Evolutionary conservation across 768 basidiomycete genomes (phyloP).

Genomic region (Phylloporus rhodoxanthus): DNA sequence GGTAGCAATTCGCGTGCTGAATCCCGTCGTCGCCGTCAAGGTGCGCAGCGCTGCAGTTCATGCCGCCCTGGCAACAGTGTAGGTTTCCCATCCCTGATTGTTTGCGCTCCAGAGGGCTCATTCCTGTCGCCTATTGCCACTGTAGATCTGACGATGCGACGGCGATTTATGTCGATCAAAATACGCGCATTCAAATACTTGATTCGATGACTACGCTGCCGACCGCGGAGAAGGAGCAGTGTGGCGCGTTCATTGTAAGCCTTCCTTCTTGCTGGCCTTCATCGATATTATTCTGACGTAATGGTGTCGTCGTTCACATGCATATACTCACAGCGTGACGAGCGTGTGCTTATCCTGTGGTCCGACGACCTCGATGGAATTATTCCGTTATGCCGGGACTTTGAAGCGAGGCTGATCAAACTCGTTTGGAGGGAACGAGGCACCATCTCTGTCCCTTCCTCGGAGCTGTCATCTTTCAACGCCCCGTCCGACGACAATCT

Average conservation of each 20-base stretch:
- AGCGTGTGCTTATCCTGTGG: slow-evolving; percentile 80
- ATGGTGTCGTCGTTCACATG: neutral
- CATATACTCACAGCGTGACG: slow-evolving; percentile 60
- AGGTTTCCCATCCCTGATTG: slow-evolving; percentile 23
- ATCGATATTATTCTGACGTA: neutral
- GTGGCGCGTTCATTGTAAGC: slow-evolving; percentile 77
- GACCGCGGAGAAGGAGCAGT: slow-evolving; percentile 85
- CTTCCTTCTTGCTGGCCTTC: slow-evolving; percentile 22
- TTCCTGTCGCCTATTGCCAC: neutral
- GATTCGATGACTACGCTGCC: slow-evolving; percentile 63
- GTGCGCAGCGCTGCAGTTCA: slow-evolving; percentile 74
- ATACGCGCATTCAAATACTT: slow-evolving; percentile 84
- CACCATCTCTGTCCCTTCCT: slow-evolving; percentile 29
- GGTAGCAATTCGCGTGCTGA: slow-evolving; percentile 65
- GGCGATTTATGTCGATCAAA: slow-evolving; percentile 64
- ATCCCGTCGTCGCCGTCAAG: slow-evolving; percentile 83
- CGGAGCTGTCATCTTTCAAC: slow-evolving; percentile 39
- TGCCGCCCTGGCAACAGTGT: slow-evolving; percentile 69
- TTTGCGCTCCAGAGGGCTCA: slow-evolving; percentile 1
- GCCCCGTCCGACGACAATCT: slow-evolving; percentile 52
- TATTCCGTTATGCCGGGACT: slow-evolving; percentile 66
- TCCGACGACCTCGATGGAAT: slow-evolving; percentile 77
- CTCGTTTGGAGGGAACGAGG: slow-evolving; percentile 64
- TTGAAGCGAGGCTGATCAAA: slow-evolving; percentile 73
- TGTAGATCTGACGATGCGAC: slow-evolving; percentile 51